These are phyloP conservation scores for Pseudogymnoascus destructans DNA, from an alignment of 2,329 filamentous ascomycete genomes.

Conservation along the genomic window DNA sequence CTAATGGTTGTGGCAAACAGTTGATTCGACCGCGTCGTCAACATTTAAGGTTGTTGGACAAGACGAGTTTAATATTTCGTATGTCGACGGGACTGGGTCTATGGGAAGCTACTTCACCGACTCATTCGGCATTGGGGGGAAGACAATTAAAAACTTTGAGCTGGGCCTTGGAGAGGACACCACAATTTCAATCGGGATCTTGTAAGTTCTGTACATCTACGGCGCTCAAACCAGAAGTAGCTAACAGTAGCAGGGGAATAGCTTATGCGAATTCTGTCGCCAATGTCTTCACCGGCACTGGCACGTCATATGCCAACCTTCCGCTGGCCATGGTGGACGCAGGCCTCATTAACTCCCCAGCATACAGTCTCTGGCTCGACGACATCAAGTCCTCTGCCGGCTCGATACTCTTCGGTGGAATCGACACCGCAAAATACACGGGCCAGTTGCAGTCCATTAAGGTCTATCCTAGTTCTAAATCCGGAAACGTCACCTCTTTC, in stretches of 20 bases:
- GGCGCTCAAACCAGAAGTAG: neutral
- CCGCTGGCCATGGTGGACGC: slow-evolving; percentile 28
- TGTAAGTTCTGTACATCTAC: neutral
- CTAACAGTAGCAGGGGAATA: slow-evolving; percentile 34
- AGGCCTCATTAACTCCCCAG: slow-evolving; percentile 32
- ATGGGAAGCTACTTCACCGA: slow-evolving; percentile 46
- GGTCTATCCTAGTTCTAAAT: slow-evolving; percentile 19
- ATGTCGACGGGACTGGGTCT: slow-evolving; percentile 44
- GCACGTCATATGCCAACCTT: slow-evolving; percentile 27
- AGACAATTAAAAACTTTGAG: slow-evolving; percentile 37
- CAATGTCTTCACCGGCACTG: slow-evolving; percentile 32
- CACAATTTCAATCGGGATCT: slow-evolving; percentile 39
- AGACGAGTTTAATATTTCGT: slow-evolving; percentile 43
- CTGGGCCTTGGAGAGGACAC: slow-evolving; percentile 40
- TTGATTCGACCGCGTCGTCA: slow-evolving; percentile 34
- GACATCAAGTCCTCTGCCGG: slow-evolving; percentile 26
- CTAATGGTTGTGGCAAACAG: slow-evolving; percentile 26
- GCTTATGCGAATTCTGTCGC: slow-evolving; percentile 35
- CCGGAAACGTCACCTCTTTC: slow-evolving; percentile 19
- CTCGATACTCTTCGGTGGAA: slow-evolving; percentile 33
- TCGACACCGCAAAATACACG: slow-evolving; percentile 34
- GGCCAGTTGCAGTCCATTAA: slow-evolving; percentile 27
- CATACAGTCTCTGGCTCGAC: slow-evolving; percentile 29
- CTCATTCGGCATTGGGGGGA: slow-evolving; percentile 37
- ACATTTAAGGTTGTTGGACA: slow-evolving; percentile 33